Evolutionary conservation across 805 yeast species (phyloP), one percentile per base, ranked within the genome.

Genomic region (Ogataea sp.): DNA sequence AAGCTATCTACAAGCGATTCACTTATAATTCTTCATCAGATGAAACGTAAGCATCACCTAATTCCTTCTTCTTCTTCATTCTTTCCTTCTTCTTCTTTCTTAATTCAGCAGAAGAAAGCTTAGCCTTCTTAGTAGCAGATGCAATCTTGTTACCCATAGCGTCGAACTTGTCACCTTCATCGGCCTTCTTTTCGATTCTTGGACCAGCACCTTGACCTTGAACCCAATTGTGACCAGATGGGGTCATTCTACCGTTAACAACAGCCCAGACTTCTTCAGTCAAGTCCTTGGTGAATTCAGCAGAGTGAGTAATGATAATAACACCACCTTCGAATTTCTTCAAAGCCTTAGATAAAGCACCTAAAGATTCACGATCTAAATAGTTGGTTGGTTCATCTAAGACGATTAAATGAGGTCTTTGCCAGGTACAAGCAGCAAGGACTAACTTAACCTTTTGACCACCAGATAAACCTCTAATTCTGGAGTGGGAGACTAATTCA

Each of bases 61-160:
- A 71, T 71, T 83, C 95, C 95, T 93, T 93, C 97, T 90, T 93
- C 95, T 90, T 93, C 84, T 84, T 87, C 97, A 93, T 89, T 83
- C 99, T 88, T 78, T 93, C 98, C 95, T 93, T 93, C 97, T 93
- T 93, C 96, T 93, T 93, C 96, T 93, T 93, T 83, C 99, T 87
- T 70, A 90, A 78, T 73, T 93, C 99, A 54, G 98, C 97, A 67
- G 97, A 88, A 56, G 97, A 85, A 65, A 93, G 79, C 85, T 93
- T 93, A 71, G 78, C 77, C 82, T 84, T 89, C 94, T 93, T 93
- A 84, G 88, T 86, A 68, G 76, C 86, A 67, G 84, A 73, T 62
- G 87, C 89, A 71, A 93, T 80, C 94, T 93, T 93, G 96, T 93
- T 93, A 79, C 99, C 99, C 94, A 93, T 87, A 63, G 97, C 99